Evolutionary conservation across 2,329 filamentous ascomycete genomes (phyloP), one percentile per base, ranked within the genome.

Genomic region (Cladosporium velox): DNA sequence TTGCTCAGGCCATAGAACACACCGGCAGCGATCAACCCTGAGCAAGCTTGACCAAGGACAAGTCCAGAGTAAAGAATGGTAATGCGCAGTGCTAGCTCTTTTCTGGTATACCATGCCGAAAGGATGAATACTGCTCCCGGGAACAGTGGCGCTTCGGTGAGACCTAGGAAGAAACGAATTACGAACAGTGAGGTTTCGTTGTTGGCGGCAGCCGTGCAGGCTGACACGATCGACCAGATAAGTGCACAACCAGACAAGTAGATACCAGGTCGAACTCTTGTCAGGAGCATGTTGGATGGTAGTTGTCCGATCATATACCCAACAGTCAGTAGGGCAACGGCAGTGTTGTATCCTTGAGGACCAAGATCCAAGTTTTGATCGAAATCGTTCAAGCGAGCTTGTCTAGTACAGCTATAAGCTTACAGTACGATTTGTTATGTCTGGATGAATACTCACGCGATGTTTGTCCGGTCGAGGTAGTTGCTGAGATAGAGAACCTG

Each of bases 211-310:
- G 71, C 72, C 14, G 71, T 72, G 26, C 72, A 65, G 35, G 44
- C 68, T 5, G 71, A 72, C 51, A 72, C 70, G 32, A 71, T 51
- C 12, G 70, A 71, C 81, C 81, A 82, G 15, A 58, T 57, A 6
- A 32, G n/a, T 11, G 52, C 52, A 14, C 77, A 77, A 12, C 61
- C 61, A 30, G 49, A 55, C 75, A 82, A 79, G 72, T 82, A 83
- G 2, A 79, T 72, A 15, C 78, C 78, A 1, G 80, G 80, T 47
- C 74, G 76, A 8, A 81, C 74, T 24, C 79, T 75, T 1, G 79
- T 81, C 66, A 83, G 75, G 59, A 83, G 73, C 80, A 83, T 82
- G 70, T 82, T 82, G 51, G 79, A 77, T 8, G 72, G 70, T 28
- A 75, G 74, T 52, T 82, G 81, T 21, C 78, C 79, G 14, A 81